Evolutionary conservation across 2,329 filamentous ascomycete species (phyloP), one percentile per base, ranked within the genome.

Genomic region (Fusarium mangiferae): DNA sequence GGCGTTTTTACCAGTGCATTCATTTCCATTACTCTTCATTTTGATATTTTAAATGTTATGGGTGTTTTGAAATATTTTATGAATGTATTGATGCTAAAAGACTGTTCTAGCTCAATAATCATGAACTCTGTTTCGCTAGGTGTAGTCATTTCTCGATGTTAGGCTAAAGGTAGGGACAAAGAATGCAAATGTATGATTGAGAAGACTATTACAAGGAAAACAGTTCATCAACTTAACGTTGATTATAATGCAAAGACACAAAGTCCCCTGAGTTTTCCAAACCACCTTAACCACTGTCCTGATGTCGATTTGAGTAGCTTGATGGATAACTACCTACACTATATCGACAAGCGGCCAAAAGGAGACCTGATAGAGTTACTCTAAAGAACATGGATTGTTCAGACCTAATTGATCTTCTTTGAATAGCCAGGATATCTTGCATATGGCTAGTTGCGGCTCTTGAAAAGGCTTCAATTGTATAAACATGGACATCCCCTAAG

Each of bases 51-150:
- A 33, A 33, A 33, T n/a, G 11, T 9, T 10, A 12, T 18, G 3
- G 3, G 1, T 18, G 15, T 3, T 33, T n/a, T 8, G 3, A 11
- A 18, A 15, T n/a, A 33, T 28, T 28, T 3, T n/a, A 5, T 33
- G 11, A 13, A 13, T n/a, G 28, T 5, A 6, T 49, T 33, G 5
- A n/a, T 49, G 28, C 22, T 18, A n/a, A 17, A 15, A 48, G 6
- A 6, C 45, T 22, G 3, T 18, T 33, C 8, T 15, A 10, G 20
- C 14, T 11, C 8, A 10, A 28, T 10, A 20, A 18, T 26, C n/a
- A 9, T 12, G 42, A 7, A 44, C 7, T 24, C n/a, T 44, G 41
- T 17, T 24, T 18, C 4, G n/a, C 6, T 44, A 22, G 10, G 11
- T 44, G 9, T 17, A 14, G 18, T 24, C 9, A 24, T 11, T 44